phyloP scores from a whole-genome alignment of 345 rosid species.

The Pistacia atlantica region DNA sequence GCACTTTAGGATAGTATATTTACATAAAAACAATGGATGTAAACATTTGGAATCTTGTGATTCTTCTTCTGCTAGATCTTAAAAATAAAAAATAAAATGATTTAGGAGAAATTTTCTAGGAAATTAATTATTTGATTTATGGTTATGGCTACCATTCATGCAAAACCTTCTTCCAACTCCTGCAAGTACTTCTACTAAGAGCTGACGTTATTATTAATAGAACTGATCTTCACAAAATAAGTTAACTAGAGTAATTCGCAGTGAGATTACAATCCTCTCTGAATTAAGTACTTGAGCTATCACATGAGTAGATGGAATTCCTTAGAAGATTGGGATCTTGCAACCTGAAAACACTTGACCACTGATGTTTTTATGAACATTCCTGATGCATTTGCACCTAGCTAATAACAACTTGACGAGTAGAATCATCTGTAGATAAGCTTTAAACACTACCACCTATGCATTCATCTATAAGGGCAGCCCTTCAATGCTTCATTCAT shows the following conservation, averaged over 20 bases:
- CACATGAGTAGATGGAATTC: background rate
- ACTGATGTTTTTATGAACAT: background rate
- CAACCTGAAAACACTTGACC: constrained; percentile 4
- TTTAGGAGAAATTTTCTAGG: background rate
- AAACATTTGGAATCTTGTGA: background rate
- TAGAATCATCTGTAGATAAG: constrained; percentile 5
- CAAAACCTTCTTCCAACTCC: background rate
- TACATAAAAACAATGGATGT: background rate
- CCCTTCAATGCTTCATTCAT: background rate
- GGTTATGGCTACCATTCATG: background rate
- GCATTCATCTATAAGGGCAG: background rate
- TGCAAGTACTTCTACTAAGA: background rate
- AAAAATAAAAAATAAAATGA: background rate
- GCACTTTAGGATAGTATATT: background rate
- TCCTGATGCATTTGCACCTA: constrained; percentile 2
- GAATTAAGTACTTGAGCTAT: background rate
- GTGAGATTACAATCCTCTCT: constrained; percentile 2
- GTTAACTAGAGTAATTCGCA: background rate
- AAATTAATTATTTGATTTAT: background rate
- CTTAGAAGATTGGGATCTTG: background rate
- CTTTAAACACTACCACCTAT: background rate
- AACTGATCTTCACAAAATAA: background rate
- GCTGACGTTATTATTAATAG: background rate
- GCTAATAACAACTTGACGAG: constrained; percentile 6
- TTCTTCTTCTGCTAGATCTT: background rate